Percentiles rank a stretch among this genome's conserved stretches.
Evolutionary conservation across 805 yeast genomes (phyloP).

Genomic region (Saturnispora quitensis): DNA sequence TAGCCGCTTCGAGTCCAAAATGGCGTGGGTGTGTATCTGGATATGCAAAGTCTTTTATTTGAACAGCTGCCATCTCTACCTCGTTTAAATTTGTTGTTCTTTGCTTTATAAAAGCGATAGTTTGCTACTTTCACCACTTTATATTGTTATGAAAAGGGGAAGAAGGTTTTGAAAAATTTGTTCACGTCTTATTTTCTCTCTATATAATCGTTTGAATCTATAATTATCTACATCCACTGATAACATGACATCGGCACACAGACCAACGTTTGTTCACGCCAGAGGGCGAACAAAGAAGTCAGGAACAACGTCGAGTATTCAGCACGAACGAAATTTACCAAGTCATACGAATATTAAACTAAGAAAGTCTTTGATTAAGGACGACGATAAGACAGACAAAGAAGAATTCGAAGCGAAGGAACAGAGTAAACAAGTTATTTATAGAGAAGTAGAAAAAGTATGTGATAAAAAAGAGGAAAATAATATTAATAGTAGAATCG

Average conservation of each 20-base stretch:
- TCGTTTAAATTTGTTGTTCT: background rate
- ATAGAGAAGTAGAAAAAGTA: background rate
- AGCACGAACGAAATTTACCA: conserved; percentile 45
- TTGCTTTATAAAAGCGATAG: background rate
- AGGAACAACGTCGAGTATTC: conserved; percentile 15
- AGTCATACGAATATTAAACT: conserved; percentile 46
- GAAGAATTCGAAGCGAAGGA: background rate
- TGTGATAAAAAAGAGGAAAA: background rate
- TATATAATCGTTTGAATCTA: background rate
- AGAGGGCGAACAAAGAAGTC: conserved; percentile 29
- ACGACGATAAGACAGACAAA: conserved; percentile 25
- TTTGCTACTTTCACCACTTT: background rate
- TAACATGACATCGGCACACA: conserved; percentile 57
- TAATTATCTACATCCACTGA: background rate
- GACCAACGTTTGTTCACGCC: conserved; percentile 61
- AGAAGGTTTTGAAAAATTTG: background rate
- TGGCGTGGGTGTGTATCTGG: conserved; percentile 59
- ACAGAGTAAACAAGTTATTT: background rate
- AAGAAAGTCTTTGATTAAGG: conserved; percentile 36
- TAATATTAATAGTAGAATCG: too few species aligned
- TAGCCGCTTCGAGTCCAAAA: conserved; percentile 35
- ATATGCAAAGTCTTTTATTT: conserved; percentile 74
- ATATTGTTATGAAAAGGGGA: background rate
- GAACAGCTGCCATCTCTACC: background rate
- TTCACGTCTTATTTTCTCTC: background rate